Evolutionary conservation across 2,329 filamentous ascomycete genomes (phyloP).

Genomic region (Stemphylium beticola): DNA sequence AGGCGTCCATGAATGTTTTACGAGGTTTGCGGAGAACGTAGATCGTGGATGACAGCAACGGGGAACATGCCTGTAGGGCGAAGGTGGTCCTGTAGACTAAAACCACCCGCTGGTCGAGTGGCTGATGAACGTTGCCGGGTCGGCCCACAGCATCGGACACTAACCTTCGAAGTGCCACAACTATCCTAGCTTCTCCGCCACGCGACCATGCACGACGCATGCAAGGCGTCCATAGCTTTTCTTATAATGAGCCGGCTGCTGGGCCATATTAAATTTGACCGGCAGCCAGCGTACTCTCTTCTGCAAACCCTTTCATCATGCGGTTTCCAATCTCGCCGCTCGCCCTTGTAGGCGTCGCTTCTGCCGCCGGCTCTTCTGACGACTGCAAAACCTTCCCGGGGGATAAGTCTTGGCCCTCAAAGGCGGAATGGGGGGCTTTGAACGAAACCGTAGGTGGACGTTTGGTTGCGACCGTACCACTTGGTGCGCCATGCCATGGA

Average conservation of each 20-base stretch:
- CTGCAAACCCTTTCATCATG: slow-evolving; percentile 1
- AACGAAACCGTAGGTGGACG: slow-evolving; percentile 26
- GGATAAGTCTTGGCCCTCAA: slow-evolving; percentile 28
- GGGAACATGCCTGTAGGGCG: too few species aligned
- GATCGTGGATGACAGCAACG: too few species aligned
- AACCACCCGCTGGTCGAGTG: too few species aligned
- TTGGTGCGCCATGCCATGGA: slow-evolving; percentile 29
- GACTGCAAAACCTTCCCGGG: slow-evolving; percentile 33
- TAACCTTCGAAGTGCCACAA: neutral
- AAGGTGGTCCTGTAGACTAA: too few species aligned
- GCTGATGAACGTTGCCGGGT: neutral
- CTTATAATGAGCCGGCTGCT: slow-evolving; percentile 6
- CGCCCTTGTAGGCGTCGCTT: slow-evolving; percentile 9
- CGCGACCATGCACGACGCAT: neutral
- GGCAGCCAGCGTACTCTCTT: neutral
- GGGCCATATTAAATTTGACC: neutral
- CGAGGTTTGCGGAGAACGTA: too few species aligned
- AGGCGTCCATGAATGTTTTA: neutral
- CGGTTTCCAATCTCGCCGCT: neutral
- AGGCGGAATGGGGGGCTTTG: slow-evolving; percentile 22
- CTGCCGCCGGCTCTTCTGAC: neutral
- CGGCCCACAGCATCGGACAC: slow-evolving; percentile 6
- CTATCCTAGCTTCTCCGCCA: slow-evolving; percentile 1
- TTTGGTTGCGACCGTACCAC: slow-evolving; percentile 28
- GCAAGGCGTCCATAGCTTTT: neutral